Evolutionary conservation across 2,329 filamentous ascomycete genomes (phyloP).

Genomic region (Sporothrix variecibatus): DNA sequence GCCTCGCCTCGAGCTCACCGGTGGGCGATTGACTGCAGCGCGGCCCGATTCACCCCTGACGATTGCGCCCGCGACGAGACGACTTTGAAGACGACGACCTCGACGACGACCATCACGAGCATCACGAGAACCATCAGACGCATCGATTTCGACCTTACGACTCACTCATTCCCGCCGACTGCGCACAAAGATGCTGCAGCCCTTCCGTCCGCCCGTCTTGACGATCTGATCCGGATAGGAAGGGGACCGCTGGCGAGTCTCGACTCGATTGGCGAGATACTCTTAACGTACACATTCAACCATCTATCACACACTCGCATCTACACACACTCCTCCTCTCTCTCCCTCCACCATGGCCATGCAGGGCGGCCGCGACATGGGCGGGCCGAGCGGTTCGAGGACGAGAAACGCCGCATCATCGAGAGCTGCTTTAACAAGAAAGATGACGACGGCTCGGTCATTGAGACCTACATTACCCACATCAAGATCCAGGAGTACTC

Average conservation of each 20-base stretch:
- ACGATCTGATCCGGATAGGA: slow-evolving; percentile 22
- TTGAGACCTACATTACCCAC: slow-evolving; percentile 97
- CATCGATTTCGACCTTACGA: neutral
- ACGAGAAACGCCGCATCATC: slow-evolving; percentile 92
- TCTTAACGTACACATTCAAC: neutral
- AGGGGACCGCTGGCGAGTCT: slow-evolving; percentile 13
- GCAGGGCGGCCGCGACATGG: slow-evolving; percentile 42
- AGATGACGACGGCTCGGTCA: slow-evolving; percentile 80
- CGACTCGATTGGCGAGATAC: neutral
- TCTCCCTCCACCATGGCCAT: slow-evolving; percentile 35
- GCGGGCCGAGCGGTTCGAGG: slow-evolving; percentile 84
- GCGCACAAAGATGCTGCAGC: slow-evolving; percentile 22
- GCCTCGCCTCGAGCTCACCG: neutral
- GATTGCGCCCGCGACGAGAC: slow-evolving; percentile 1
- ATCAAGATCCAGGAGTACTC: slow-evolving; percentile 88
- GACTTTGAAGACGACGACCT: neutral
- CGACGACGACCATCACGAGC: neutral
- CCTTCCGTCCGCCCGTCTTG: slow-evolving; percentile 11
- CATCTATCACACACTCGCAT: neutral
- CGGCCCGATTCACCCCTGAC: neutral
- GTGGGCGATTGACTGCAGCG: slow-evolving; percentile 7
- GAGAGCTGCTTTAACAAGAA: slow-evolving; percentile 92
- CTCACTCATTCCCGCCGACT: neutral
- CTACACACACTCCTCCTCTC: neutral
- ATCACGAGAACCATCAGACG: neutral